Percentiles rank a stretch among this genome's conserved stretches.
Conservation (phyloP, 306 rosid species). For the Rosa persica region DNA sequence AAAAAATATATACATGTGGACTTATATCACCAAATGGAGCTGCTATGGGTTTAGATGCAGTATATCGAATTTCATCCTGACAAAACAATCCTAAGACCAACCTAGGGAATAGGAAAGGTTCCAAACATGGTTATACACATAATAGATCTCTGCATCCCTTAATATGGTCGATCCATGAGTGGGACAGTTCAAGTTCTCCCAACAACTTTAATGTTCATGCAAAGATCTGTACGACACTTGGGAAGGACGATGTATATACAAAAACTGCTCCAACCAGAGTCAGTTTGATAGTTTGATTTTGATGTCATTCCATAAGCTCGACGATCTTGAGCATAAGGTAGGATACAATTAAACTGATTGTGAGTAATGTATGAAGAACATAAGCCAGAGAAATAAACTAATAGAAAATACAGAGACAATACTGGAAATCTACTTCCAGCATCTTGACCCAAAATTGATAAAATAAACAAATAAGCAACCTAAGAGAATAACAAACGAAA, state of each 20-base stretch:
- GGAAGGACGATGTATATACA: neutral
- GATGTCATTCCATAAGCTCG: neutral
- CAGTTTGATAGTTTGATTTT: neutral
- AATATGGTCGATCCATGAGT: neutral
- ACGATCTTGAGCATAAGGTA: neutral
- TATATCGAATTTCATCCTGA: no score
- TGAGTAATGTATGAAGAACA: neutral
- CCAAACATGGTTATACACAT: no score
- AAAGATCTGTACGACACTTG: neutral
- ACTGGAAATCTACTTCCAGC: conserved; percentile 4
- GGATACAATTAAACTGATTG: neutral
- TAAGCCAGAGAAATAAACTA: neutral
- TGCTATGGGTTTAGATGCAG: no score
- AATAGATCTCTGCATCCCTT: neutral
- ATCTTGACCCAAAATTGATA: neutral
- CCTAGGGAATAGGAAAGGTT: no score
- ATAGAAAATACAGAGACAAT: neutral
- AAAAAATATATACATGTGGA: no score
- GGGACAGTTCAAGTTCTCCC: neutral
- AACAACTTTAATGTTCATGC: neutral
- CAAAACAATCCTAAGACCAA: no score
- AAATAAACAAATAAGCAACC: neutral
- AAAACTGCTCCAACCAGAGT: neutral
- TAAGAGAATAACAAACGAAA: neutral
- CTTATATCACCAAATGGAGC: no score